A percentile compares a stretch with the other conserved stretches of the same genome.
Evolutionary conservation across 208 protist genomes (phyloP).

Genomic region (Angomonas deanei): DNA sequence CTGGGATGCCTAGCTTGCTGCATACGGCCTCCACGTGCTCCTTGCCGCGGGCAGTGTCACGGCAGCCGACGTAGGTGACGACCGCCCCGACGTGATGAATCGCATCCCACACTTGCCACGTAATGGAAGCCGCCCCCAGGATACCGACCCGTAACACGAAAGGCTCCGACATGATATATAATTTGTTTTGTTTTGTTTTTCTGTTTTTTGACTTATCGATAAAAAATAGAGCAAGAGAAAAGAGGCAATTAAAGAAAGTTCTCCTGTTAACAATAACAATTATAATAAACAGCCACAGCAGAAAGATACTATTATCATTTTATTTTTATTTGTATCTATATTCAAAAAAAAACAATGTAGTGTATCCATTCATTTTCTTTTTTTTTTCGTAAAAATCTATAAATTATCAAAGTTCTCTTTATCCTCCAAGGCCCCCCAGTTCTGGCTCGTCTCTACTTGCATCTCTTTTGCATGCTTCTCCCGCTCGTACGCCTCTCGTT

Average conservation of each 20-base stretch:
- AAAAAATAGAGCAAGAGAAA: not conserved
- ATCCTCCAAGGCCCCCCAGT: not conserved
- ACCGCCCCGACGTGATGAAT: slow-evolving; percentile 26
- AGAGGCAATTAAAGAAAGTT: not conserved
- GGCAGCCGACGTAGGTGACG: slow-evolving; percentile 45
- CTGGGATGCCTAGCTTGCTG: slow-evolving; percentile 12
- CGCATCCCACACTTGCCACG: slow-evolving; percentile 33
- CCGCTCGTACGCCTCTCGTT: not conserved
- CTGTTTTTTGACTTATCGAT: slow-evolving; percentile 1
- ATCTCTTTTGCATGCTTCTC: not conserved
- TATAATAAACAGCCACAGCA: too few relatives aligned
- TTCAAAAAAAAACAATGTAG: not conserved
- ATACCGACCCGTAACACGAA: slow-evolving; percentile 38
- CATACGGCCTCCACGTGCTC: slow-evolving; percentile 29
- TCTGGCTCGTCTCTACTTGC: not conserved
- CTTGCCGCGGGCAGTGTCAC: slow-evolving; percentile 18
- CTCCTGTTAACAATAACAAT: not conserved
- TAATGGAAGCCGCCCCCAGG: slow-evolving; percentile 42
- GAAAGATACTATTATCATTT: too few relatives aligned
- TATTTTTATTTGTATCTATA: not conserved
- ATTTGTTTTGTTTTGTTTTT: slow-evolving; percentile 12
- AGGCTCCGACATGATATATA: not conserved
- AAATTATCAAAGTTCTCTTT: not conserved
- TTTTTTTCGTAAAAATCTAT: not conserved
- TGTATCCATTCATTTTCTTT: not conserved